phyloP scores from a whole-genome alignment of 2,329 filamentous ascomycete genomes.

The Fusarium sp. region DNA sequence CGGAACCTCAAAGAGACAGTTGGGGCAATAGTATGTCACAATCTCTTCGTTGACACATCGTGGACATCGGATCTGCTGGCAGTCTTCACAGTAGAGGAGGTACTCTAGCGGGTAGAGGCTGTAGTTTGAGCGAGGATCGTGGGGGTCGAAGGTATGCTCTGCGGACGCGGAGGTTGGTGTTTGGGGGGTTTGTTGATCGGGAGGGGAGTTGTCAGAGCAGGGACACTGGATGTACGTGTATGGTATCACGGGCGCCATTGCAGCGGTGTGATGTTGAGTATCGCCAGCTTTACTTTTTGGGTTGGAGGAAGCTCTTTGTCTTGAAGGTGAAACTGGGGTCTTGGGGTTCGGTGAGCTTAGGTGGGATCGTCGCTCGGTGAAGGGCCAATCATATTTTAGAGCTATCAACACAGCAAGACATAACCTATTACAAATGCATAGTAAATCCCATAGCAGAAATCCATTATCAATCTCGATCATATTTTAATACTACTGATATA shows the following conservation, averaged over 20 bases:
- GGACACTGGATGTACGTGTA: slow-evolving; percentile 77
- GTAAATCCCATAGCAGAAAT: background rate
- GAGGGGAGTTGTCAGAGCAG: slow-evolving; percentile 63
- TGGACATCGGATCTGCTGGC: slow-evolving; percentile 93
- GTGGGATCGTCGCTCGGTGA: slow-evolving; percentile 17
- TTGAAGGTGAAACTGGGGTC: slow-evolving; percentile 35
- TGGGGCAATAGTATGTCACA: slow-evolving; percentile 94
- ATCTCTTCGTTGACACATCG: slow-evolving; percentile 94
- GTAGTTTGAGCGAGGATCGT: slow-evolving; percentile 86
- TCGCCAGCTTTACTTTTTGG: slow-evolving; percentile 26
- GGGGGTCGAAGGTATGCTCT: slow-evolving; percentile 86
- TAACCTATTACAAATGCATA: background rate
- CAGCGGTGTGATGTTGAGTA: slow-evolving; percentile 25
- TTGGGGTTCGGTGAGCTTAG: slow-evolving; percentile 30
- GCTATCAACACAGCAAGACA: background rate
- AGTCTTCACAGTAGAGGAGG: slow-evolving; percentile 96
- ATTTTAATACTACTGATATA: background rate
- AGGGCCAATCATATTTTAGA: slow-evolving; percentile 20
- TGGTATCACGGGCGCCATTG: slow-evolving; percentile 65
- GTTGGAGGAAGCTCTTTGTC: slow-evolving; percentile 31
- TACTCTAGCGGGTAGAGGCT: slow-evolving; percentile 93
- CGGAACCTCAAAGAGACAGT: slow-evolving; percentile 94
- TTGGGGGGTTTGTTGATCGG: slow-evolving; percentile 48
- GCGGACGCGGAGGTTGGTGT: slow-evolving; percentile 62
- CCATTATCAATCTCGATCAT: background rate